A percentile compares a stretch with the other conserved stretches of the same genome.
Conservation (phyloP, 108 stramenopile species). For the Cyclotella choctawhatcheeana region DNA sequence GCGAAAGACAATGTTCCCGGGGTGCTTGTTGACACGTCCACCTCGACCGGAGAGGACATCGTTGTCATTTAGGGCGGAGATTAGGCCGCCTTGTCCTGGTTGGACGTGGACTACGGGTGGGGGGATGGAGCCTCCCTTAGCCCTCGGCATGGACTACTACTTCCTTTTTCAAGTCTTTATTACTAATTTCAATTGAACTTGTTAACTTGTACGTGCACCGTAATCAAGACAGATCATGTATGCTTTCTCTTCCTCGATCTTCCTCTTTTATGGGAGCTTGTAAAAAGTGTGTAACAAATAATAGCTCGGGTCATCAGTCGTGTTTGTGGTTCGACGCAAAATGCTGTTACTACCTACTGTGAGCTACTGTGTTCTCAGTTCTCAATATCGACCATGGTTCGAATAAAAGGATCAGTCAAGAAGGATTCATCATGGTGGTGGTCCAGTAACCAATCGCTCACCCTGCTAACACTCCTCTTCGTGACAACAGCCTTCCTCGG, state of each 20-base stretch:
- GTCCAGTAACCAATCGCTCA: not conserved
- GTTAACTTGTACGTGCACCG: too few species aligned
- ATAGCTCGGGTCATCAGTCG: too few species aligned
- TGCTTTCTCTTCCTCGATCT: too few species aligned
- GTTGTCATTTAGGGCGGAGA: conserved; percentile 9
- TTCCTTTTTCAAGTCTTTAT: too few species aligned
- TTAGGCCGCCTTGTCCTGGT: conserved; percentile 8
- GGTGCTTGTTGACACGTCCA: conserved; percentile 60
- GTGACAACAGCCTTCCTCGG: not conserved
- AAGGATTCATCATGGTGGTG: not conserved
- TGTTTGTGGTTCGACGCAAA: too few species aligned
- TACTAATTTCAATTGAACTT: too few species aligned
- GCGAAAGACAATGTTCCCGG: conserved; percentile 56
- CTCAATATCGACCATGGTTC: not conserved
- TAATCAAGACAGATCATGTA: too few species aligned
- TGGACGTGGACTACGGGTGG: not conserved
- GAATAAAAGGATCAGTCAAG: conserved; percentile 5
- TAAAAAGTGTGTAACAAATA: too few species aligned
- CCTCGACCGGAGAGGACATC: conserved; percentile 53
- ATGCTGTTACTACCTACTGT: too few species aligned
- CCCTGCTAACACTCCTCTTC: not conserved
- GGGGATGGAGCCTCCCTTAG: conserved; percentile 14
- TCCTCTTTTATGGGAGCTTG: too few species aligned
- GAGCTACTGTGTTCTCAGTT: too few species aligned
- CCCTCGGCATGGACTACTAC: conserved; percentile 18